Evolutionary conservation across 108 stramenopile genomes (phyloP).

Genomic region (Mediolabrus comicus): DNA sequence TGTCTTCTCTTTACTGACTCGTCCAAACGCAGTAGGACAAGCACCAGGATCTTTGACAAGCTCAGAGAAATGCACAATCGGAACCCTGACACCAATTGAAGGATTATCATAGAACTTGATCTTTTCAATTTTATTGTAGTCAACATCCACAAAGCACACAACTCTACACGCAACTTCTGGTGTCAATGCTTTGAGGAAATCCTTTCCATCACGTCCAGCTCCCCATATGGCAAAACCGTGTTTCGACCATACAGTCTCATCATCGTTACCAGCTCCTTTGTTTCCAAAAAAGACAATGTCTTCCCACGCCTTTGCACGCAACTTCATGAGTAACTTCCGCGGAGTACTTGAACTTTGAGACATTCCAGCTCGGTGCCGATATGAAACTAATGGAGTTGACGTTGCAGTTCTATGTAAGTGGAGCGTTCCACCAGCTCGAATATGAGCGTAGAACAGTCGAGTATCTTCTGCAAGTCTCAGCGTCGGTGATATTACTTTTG

Average conservation of each 20-base stretch:
- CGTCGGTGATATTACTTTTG: conserved; percentile 33
- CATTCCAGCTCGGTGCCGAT: conserved; percentile 72
- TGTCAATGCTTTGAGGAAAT: conserved; percentile 76
- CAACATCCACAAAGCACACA: conserved; percentile 84
- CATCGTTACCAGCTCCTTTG: background rate
- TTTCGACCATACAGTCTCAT: conserved; percentile 19
- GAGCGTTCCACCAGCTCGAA: conserved; percentile 52
- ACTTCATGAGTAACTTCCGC: conserved; percentile 70
- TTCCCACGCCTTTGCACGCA: conserved; percentile 77
- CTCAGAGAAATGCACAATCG: conserved; percentile 84
- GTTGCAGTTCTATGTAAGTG: conserved; percentile 47
- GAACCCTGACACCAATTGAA: conserved; percentile 48
- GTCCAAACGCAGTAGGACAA: conserved; percentile 36
- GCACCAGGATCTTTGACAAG: conserved; percentile 36
- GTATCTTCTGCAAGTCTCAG: conserved; percentile 87
- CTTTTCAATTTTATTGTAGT: conserved; percentile 71
- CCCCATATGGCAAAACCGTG: conserved; percentile 70
- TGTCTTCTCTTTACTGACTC: conserved; percentile 56
- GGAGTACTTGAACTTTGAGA: conserved; percentile 82
- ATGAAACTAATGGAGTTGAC: conserved; percentile 62
- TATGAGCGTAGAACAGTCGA: conserved; percentile 84
- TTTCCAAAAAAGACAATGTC: conserved; percentile 43
- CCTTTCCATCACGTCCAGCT: conserved; percentile 90
- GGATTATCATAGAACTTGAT: conserved; percentile 62
- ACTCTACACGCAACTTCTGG: conserved; percentile 53